Evolutionary conservation across 2,329 filamentous ascomycete species (phyloP), one percentile per base, ranked within the genome.

Genomic region (Myriosclerotinia scirpicola): DNA sequence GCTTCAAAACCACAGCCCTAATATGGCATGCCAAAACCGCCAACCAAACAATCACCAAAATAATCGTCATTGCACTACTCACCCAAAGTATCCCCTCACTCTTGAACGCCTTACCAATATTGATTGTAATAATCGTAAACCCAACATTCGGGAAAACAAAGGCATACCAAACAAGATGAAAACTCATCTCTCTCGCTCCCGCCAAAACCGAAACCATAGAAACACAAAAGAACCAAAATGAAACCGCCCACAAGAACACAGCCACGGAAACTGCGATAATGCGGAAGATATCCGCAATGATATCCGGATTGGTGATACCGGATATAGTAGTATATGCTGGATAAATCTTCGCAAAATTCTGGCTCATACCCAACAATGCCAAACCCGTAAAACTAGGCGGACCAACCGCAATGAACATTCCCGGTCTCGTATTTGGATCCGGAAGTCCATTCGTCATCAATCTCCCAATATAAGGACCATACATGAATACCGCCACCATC

Each of bases 361-460:
- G 80, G 0, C 87, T 83, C 83, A 91, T 88, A 54, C 88, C 88
- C 44, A 92, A 84, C 48, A 91, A 80, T 0, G 89, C 89, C 14
- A 91, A 79, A 1, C 85, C 86, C 0, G 89, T 92, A 78, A 91
- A 92, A 1, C 87, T 83, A 0, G 89, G 88, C 1, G 89, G 88
- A 0, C 90, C 90, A 20, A 91, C 89, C 67, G 87, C 88, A 80
- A 92, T 91, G 79, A 90, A 92, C 75, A 92, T 84, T 0, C 85
- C 89, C 0, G 89, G 87, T 60, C 89, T 81, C 69, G 88, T 86
- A 72, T 90, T 86, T 6, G 84, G 80, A 69, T 80, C 77, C 0
- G 89, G 89, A 17, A 91, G 81, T 1, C 89, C 85, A 71, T 67
- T 34, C 1, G 69, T 70, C 66, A 92, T 90, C 26, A 92, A 80